phyloP scores from a whole-genome alignment of 1,284 basidiomycete genomes.

The Apiotrichum domesticum region DNA sequence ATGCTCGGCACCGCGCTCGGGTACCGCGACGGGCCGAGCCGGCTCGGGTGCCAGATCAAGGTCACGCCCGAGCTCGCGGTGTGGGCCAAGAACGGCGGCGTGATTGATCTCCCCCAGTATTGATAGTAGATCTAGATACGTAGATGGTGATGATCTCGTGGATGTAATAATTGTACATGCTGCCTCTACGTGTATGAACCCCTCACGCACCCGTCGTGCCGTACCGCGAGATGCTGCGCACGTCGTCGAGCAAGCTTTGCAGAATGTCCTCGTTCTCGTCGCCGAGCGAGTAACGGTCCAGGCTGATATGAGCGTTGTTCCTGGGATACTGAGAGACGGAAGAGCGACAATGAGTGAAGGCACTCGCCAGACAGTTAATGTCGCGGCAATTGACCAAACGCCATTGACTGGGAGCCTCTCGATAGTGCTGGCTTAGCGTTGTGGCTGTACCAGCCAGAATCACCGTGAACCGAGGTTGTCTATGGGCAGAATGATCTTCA shows the following conservation, averaged over 20 bases:
- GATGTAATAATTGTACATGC: neutral
- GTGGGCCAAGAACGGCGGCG: slow-evolving; percentile 37
- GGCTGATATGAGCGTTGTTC: slow-evolving; percentile 16
- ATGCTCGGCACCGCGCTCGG: slow-evolving; percentile 45
- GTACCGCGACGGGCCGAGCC: slow-evolving; percentile 33
- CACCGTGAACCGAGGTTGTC: no score
- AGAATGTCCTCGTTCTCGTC: slow-evolving; percentile 30
- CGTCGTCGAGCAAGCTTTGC: slow-evolving; percentile 34
- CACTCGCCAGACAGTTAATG: no score
- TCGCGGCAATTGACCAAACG: no score
- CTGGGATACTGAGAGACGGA: no score
- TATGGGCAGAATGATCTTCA: no score
- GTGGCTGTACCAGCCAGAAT: no score
- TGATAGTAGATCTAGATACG: slow-evolving; percentile 7
- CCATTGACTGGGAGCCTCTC: no score
- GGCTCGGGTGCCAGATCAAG: slow-evolving; percentile 46
- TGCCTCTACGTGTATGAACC: neutral
- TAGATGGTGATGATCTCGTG: neutral
- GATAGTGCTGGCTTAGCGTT: no score
- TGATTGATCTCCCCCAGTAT: slow-evolving; percentile 39
- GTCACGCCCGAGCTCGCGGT: slow-evolving; percentile 35
- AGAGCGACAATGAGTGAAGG: no score
- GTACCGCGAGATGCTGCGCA: slow-evolving; percentile 29
- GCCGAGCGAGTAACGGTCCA: slow-evolving; percentile 36
- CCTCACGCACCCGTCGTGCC: slow-evolving; percentile 14